Evolutionary conservation across 1,284 basidiomycete genomes (phyloP).

Genomic region (Earliella scabrosa): DNA sequence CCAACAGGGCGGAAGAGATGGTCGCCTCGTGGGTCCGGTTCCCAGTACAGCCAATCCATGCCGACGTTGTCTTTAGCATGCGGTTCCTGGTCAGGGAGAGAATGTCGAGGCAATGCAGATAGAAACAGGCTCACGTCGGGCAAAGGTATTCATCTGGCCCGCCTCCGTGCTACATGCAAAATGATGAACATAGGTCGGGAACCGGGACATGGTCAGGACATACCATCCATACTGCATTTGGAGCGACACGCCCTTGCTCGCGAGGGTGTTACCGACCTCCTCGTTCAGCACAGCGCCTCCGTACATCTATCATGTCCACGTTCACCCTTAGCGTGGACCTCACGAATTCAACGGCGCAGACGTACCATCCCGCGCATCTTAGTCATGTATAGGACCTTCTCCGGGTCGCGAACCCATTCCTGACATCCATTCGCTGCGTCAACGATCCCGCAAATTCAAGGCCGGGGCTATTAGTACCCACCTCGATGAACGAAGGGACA

Average conservation of each 20-base stretch:
- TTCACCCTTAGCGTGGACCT: not conserved
- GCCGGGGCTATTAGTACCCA: not conserved
- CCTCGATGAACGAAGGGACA: conserved; percentile 34
- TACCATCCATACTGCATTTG: not conserved
- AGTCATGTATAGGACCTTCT: conserved; percentile 21
- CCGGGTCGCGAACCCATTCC: conserved; percentile 24
- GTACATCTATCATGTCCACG: not conserved
- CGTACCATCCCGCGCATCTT: conserved; percentile 19
- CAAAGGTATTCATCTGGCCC: not conserved
- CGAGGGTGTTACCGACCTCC: not conserved
- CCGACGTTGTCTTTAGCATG: not conserved
- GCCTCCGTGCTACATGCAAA: not conserved
- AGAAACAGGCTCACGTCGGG: not conserved
- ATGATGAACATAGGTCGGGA: not conserved
- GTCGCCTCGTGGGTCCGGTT: not conserved
- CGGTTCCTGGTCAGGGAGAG: not conserved
- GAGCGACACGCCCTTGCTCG: not conserved
- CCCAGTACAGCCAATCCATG: conserved; percentile 2
- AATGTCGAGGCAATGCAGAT: not conserved
- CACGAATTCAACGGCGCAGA: not conserved
- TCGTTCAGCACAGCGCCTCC: conserved; percentile 2
- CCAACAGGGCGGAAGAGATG: not conserved
- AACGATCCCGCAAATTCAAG: not conserved
- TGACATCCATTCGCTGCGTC: not conserved
- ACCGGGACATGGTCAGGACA: not conserved